These are phyloP conservation scores for Phytophthora colocasiae DNA, from an alignment of 352 stramenopile genomes.

Conservation along the genomic window DNA sequence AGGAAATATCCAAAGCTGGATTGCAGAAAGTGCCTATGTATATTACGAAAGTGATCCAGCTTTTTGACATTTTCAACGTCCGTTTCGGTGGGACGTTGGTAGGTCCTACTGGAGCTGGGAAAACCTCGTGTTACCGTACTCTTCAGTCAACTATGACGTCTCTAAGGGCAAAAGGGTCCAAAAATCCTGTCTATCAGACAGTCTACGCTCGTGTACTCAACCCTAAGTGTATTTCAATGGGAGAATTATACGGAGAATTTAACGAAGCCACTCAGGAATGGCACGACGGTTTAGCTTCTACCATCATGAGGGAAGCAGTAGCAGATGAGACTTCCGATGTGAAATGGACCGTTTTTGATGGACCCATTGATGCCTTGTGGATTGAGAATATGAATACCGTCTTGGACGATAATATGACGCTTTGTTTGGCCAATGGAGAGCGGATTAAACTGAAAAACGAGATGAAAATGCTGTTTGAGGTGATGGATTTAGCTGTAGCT, in stretches of 20 bases:
- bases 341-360: conserved; percentile 95
- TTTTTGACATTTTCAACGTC: conserved; percentile 96
- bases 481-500: conserved; percentile 93
- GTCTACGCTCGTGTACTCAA: conserved; percentile 81
- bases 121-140: conserved; percentile 91
- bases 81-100: conserved; percentile 93
- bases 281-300: conserved; percentile 85
- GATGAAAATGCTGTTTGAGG: conserved; percentile 96
- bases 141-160: conserved; percentile 89
- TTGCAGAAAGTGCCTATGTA: conserved; percentile 82
- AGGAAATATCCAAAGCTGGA: conserved; percentile 65
- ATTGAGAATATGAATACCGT: conserved; percentile 98
- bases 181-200: conserved; percentile 85
- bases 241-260: conserved; percentile 88
- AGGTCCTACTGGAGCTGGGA: conserved; percentile 83
- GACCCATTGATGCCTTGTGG: conserved; percentile 95
- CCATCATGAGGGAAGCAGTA: conserved; percentile 82
- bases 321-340: conserved; percentile 66
- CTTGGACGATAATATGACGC: conserved; percentile 95
- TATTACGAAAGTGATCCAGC: conserved; percentile 94
- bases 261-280: conserved; percentile 92
- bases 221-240: conserved; percentile 89
- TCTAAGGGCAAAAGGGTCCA: conserved; percentile 59
- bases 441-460: conserved; percentile 89
- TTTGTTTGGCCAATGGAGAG: conserved; percentile 94